Conservation (phyloP, 306 rosid species). For the Castanospermum australe region DNA sequence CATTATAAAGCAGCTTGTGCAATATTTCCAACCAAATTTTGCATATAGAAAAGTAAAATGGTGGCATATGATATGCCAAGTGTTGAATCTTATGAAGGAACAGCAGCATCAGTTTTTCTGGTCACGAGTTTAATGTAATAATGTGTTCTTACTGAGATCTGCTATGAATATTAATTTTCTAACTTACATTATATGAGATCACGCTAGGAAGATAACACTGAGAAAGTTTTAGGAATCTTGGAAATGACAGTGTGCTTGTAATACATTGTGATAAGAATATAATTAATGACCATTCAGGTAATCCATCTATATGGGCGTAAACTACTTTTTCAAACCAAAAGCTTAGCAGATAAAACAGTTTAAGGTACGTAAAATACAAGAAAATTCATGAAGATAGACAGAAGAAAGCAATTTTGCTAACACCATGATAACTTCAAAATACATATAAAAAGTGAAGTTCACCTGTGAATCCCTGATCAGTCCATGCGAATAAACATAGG, state of each 20-base stretch:
- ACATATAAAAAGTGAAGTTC: background rate
- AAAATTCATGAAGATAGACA: background rate
- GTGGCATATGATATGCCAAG: background rate
- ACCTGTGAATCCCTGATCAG: conserved; percentile 75
- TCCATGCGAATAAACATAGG: conserved; percentile 65
- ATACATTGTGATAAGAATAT: no score
- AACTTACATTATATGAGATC: background rate
- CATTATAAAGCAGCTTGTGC: background rate
- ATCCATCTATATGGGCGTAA: background rate
- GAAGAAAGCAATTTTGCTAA: background rate
- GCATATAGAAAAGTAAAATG: background rate
- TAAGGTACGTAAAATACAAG: background rate
- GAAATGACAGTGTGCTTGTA: background rate
- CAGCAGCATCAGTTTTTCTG: background rate
- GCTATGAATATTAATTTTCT: background rate
- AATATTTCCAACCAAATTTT: background rate
- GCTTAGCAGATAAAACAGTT: background rate
- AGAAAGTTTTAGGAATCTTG: background rate
- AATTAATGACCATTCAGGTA: background rate
- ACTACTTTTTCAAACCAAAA: background rate
- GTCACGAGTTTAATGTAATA: background rate
- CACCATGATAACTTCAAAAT: background rate
- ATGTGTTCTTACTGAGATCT: background rate
- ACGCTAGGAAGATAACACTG: background rate
- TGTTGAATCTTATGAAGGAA: background rate